These are phyloP conservation scores for Gracilaria domingensis DNA, from an alignment of 23 red algal genomes.

Conservation along the genomic window DNA sequence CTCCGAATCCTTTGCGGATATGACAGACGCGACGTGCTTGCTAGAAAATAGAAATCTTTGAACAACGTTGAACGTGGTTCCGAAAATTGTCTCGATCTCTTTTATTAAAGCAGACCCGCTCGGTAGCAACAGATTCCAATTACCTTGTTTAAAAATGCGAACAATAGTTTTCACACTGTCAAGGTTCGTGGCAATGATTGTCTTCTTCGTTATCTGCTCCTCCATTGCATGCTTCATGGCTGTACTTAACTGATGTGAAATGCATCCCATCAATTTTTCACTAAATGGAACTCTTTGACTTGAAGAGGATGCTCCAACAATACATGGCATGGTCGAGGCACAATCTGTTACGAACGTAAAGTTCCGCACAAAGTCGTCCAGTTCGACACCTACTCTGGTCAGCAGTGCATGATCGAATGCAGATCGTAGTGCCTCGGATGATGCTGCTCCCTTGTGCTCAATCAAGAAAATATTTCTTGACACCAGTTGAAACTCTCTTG, in stretches of 20 bases:
- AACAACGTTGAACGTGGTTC: too few species aligned
- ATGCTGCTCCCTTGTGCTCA: background rate
- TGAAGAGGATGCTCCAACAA: background rate
- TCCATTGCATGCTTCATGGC: background rate
- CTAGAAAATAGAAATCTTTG: too few species aligned
- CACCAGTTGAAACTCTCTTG: background rate
- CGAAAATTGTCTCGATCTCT: too few species aligned
- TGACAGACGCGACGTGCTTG: too few species aligned
- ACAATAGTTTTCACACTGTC: too few species aligned
- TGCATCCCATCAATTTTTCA: constrained; percentile 6
- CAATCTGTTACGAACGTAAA: constrained; percentile 10
- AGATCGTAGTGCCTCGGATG: background rate
- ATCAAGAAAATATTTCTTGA: background rate
- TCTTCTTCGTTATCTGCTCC: too few species aligned
- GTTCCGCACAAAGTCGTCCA: background rate
- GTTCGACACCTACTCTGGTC: background rate
- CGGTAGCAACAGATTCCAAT: too few species aligned
- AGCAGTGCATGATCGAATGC: background rate
- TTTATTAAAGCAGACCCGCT: too few species aligned
- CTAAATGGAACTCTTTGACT: background rate
- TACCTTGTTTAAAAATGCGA: too few species aligned
- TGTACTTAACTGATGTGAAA: constrained; percentile 5
- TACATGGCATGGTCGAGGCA: background rate
- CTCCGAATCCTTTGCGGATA: too few species aligned
- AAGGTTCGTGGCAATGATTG: too few species aligned